Conservation (phyloP, 805 yeast species). For the Yamadazyma philogaea region DNA sequence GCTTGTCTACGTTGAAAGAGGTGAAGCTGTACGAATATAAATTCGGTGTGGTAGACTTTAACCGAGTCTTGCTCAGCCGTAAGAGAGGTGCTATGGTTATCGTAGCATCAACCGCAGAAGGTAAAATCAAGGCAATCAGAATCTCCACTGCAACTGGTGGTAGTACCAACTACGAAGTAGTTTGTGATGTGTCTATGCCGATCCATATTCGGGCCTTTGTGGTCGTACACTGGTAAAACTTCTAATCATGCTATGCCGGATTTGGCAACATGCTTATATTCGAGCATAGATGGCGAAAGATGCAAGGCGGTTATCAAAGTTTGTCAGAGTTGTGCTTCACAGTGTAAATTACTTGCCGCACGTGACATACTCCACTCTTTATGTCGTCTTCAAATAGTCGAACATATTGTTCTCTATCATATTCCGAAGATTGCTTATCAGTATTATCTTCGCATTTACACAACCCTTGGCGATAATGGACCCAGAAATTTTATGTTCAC, state of each 20-base stretch:
- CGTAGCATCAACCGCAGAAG: conserved; percentile 6
- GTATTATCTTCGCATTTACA: background rate
- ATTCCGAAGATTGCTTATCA: background rate
- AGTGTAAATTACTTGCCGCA: too few relatives aligned
- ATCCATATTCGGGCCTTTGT: background rate
- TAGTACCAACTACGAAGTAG: background rate
- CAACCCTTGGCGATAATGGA: background rate
- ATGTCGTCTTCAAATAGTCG: too few relatives aligned
- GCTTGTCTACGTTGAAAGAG: conserved; percentile 4
- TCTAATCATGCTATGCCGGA: background rate
- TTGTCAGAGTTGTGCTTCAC: too few relatives aligned
- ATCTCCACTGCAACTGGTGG: background rate
- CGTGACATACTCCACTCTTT: too few relatives aligned
- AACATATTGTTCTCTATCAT: background rate
- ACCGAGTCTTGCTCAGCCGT: conserved; percentile 1
- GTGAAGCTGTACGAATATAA: conserved; percentile 3
- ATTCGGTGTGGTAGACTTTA: conserved; percentile 8
- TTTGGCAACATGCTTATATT: background rate
- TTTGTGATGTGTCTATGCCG: conserved; percentile 1
- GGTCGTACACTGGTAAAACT: background rate
- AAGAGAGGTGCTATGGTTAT: background rate
- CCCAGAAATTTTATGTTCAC: background rate
- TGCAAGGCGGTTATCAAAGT: too few relatives aligned
- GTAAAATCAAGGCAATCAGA: conserved; percentile 1
- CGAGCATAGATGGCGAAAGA: too few relatives aligned